Evolutionary conservation across 495 filamentous ascomycete genomes (phyloP), one percentile per base, ranked within the genome.

Genomic region (Aspergillus saccharolyticus): DNA sequence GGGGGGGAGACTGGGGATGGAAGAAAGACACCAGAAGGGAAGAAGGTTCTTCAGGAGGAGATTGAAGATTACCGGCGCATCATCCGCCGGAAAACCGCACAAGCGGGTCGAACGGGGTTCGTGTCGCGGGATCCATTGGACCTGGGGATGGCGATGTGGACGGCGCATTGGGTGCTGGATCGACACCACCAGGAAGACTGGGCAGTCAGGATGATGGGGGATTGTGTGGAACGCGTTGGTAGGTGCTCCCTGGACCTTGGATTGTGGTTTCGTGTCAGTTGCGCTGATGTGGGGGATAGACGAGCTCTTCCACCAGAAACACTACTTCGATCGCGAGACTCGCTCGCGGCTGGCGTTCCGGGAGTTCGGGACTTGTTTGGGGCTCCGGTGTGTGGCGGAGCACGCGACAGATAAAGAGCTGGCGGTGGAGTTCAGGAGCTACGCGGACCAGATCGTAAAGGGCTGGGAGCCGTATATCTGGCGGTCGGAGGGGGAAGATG

Each of bases 101-200:
- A n/a, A n/a, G n/a, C n/a, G n/a, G n/a, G n/a, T n/a, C n/a, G n/a
- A n/a, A n/a, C 75, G 57, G 66, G 78, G 48, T 79, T 68, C 55
- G 73, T 78, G 1, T 82, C 81, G 52, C 66, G 57, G 6, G 85
- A 86, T 66, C 71, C 78, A 21, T 58, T 87, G 15, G 85, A 87
- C 67, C 63, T 87, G 53, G 85, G 85, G 0, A 87, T 88, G 85
- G 78, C 83, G 6, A 57, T 88, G 42, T 89, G 85, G 85, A 80
- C 80, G 48, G 72, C 72, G 18, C 83, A 86, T 61, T 85, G 84
- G 69, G 81, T 80, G 58, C n/a, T n/a, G n/a, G n/a, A 63, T 64
- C 1, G 75, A 75, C 33, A 12, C 33, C 6, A 39, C 16, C 74
- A 77, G 39, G 76, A 80, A 55, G 61, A 64, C 10, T 88, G 84